Evolutionary conservation across 768 basidiomycete genomes (phyloP).

Genomic region (Trametes cubensis): DNA sequence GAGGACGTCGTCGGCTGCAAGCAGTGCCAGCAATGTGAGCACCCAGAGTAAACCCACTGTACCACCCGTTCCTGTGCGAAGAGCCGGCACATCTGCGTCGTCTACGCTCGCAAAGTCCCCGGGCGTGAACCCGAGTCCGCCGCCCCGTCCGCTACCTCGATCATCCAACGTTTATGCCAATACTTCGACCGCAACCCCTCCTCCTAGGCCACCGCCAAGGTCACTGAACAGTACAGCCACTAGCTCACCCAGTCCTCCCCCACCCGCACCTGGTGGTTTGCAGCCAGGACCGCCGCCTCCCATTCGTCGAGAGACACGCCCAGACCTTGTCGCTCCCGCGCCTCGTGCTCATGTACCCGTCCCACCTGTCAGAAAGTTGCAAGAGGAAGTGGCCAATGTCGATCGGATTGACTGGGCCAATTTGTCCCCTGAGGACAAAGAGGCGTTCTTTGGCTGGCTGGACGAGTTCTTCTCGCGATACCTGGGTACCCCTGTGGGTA

Average conservation of each 20-base stretch:
- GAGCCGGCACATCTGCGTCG: slow-evolving; percentile 2
- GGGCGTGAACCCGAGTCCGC: background rate
- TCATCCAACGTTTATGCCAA: background rate
- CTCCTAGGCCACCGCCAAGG: slow-evolving; percentile 5
- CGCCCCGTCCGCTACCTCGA: slow-evolving; percentile 9
- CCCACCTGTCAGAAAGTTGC: slow-evolving; percentile 2
- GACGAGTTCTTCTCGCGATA: slow-evolving; percentile 75
- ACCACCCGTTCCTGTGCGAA: slow-evolving; percentile 1
- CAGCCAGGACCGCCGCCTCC: slow-evolving; percentile 14
- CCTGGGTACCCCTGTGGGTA: slow-evolving; percentile 30
- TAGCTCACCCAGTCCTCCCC: slow-evolving; percentile 1
- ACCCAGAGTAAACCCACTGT: slow-evolving; percentile 2
- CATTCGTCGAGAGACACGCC: slow-evolving; percentile 18
- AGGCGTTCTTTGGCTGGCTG: slow-evolving; percentile 75
- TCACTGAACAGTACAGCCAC: background rate
- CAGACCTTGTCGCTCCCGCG: slow-evolving; percentile 9
- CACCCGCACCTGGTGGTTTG: background rate
- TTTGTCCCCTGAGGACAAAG: slow-evolving; percentile 66
- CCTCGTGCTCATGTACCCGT: slow-evolving; percentile 12
- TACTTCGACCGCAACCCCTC: background rate
- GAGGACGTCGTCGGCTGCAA: slow-evolving; percentile 10
- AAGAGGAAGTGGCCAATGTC: slow-evolving; percentile 13
- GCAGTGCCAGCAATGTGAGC: background rate
- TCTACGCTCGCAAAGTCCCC: background rate
- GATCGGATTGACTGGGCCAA: slow-evolving; percentile 66